Conservation (phyloP, 495 filamentous ascomycete genomes). For the Hypoxylon rickii region DNA sequence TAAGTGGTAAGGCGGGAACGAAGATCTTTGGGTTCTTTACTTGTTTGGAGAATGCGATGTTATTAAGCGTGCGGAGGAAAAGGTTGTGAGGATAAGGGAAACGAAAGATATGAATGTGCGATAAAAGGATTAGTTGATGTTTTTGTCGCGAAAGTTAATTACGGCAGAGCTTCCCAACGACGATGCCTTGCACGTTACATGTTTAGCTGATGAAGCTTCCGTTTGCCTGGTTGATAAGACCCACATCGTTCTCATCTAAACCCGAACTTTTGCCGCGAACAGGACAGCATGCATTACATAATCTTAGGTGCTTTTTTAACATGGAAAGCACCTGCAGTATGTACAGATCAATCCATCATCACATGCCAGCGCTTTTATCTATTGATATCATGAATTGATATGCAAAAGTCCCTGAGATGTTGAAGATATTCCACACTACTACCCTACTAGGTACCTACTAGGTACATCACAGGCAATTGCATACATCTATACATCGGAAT, state of each 20-base stretch:
- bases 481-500: background rate
- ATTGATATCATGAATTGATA: background rate
- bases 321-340: too few relatives aligned
- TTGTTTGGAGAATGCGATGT: background rate
- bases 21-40: background rate
- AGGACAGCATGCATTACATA: background rate
- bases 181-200: conserved; percentile 5
- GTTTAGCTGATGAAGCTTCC: conserved; percentile 33
- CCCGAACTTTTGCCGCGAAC: conserved; percentile 26
- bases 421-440: too few relatives aligned
- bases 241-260: conserved; percentile 8
- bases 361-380: too few relatives aligned
- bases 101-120: too few relatives aligned
- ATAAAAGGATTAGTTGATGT: background rate
- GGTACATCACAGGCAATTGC: too few relatives aligned
- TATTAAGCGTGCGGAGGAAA: too few relatives aligned
- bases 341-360: background rate
- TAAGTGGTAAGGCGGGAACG: background rate
- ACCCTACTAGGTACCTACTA: too few relatives aligned
- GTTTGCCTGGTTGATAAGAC: conserved; percentile 30
- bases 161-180: conserved; percentile 26
- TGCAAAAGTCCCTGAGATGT: too few relatives aligned
- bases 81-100: too few relatives aligned
- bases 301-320: too few relatives aligned
- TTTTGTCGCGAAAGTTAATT: conserved; percentile 12